Base-by-base conservation (phyloP, 2,329 filamentous ascomycete genomes). In the Zelopaecilomyces penicillatus region DNA sequence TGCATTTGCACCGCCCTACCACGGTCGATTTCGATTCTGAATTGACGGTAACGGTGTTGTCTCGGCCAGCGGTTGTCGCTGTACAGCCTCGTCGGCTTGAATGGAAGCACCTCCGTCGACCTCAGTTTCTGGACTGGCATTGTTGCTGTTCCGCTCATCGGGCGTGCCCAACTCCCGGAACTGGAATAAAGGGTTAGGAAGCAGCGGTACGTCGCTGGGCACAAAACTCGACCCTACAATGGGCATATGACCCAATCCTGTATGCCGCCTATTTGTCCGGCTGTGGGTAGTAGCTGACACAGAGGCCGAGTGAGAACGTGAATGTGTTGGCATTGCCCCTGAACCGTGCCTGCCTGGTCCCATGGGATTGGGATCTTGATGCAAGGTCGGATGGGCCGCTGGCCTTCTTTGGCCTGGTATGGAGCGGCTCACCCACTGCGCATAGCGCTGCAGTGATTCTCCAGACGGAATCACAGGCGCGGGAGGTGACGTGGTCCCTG, bases 1-100 rank as follows among this genome's bases (percentile, higher is more conserved):
- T 19, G 19, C 19, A 19, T 19, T 19, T 30, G n/a, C 8, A n/a
- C 19, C 19, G n/a, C 30, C 26, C 36, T 19, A 47, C 45, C 45
- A 47, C 5, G 45, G 45, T 12, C 45, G 42, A 27, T 41, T 41
- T 19, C 45, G 39, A 37, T 28, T 47, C n/a, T 37, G 41, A 6
- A 26, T 4, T 6, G 29, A 7, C 6, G 36, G 31, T 6, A 30
- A 29, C 19, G 33, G 12, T 5, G 29, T 12, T 11, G 12, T 11
- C 6, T 30, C 30, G 7, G 19, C 19, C 19, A 19, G 19, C 19
- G 19, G 19, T 19, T 19, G 19, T 19, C 19, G 19, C 19, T 19
- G 19, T 19, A 19, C 19, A 19, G 19, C 19, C 19, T 19, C 19
- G 19, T 19, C 19, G 19, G 19, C 19, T 19, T 19, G 19, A 19